These are phyloP conservation scores for Trichocladium uniseriatum DNA, from an alignment of 495 filamentous ascomycete genomes.

Conservation along the genomic window DNA sequence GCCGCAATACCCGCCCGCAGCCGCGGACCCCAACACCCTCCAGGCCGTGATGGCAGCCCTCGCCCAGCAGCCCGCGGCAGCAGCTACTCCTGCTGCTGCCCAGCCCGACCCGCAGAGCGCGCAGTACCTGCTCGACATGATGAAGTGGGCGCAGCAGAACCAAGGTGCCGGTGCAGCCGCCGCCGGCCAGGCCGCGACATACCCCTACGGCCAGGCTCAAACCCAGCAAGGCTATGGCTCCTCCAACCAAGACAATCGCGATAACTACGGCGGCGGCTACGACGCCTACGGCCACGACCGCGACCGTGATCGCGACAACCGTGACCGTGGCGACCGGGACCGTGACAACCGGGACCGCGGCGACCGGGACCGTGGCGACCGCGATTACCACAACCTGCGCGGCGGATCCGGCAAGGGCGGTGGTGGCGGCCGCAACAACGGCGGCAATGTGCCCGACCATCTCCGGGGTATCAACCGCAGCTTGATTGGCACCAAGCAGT, in stretches of 20 bases:
- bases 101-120: constrained; percentile 11
- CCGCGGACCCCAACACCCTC: constrained; percentile 12
- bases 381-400: constrained; percentile 9
- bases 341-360: neutral
- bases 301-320: constrained; percentile 8
- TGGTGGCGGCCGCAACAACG: neutral
- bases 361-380: constrained; percentile 14
- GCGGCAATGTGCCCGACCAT: constrained; percentile 23
- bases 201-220: neutral
- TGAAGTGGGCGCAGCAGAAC: constrained; percentile 14
- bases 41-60: constrained; percentile 18
- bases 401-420: too few species aligned
- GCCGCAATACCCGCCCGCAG: constrained; percentile 4
- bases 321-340: constrained; percentile 3
- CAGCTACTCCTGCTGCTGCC: constrained; percentile 2
- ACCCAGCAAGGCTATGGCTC: neutral
- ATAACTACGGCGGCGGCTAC: neutral
- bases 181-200: neutral
- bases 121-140: constrained; percentile 17
- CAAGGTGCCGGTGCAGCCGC: neutral
- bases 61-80: neutral
- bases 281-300: constrained; percentile 10
- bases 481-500: constrained; percentile 50
- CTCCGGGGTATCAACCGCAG: constrained; percentile 35
- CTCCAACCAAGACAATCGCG: too few species aligned